Conservation (phyloP, 1,284 basidiomycete species). For the Puccinia horiana region DNA sequence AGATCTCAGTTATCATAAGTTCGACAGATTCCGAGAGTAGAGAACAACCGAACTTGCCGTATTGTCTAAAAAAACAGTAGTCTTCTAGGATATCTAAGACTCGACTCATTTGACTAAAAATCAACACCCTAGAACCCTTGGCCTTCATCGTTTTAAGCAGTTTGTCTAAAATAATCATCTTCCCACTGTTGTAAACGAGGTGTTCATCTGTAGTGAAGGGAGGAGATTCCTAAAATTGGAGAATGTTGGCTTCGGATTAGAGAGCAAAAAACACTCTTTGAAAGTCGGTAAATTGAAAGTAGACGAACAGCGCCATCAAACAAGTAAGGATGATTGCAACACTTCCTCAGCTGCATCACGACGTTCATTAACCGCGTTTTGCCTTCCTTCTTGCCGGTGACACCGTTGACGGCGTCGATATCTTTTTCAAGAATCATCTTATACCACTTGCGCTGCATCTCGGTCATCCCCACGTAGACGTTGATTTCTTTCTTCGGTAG, state of each 20-base stretch:
- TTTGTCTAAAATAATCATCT: constrained; percentile 97
- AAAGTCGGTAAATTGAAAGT: background rate
- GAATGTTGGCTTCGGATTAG: background rate
- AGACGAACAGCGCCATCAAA: constrained; percentile 50
- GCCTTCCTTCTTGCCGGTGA: constrained; percentile 93
- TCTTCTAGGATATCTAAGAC: constrained; percentile 94
- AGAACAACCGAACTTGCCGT: constrained; percentile 67
- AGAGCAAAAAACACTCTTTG: background rate
- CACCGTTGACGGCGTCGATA: constrained; percentile 96
- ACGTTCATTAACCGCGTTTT: constrained; percentile 98
- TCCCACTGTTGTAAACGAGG: constrained; percentile 88
- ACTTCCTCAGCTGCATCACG: constrained; percentile 83
- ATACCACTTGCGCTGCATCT: constrained; percentile 95
- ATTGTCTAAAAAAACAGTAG: constrained; percentile 88
- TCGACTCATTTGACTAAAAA: constrained; percentile 98
- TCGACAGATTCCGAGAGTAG: background rate
- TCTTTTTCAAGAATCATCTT: constrained; percentile 90
- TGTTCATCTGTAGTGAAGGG: constrained; percentile 99
- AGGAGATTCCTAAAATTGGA: constrained; percentile 68
- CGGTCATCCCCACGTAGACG: constrained; percentile 93
- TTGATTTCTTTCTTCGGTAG: constrained; percentile 99
- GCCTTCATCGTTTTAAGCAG: constrained; percentile 82
- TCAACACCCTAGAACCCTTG: constrained; percentile 90
- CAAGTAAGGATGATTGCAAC: constrained; percentile 66
- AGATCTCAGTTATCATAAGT: background rate